Base-by-base conservation (phyloP, 2,329 filamentous ascomycete genomes). In the Amylocarpus encephaloides region DNA sequence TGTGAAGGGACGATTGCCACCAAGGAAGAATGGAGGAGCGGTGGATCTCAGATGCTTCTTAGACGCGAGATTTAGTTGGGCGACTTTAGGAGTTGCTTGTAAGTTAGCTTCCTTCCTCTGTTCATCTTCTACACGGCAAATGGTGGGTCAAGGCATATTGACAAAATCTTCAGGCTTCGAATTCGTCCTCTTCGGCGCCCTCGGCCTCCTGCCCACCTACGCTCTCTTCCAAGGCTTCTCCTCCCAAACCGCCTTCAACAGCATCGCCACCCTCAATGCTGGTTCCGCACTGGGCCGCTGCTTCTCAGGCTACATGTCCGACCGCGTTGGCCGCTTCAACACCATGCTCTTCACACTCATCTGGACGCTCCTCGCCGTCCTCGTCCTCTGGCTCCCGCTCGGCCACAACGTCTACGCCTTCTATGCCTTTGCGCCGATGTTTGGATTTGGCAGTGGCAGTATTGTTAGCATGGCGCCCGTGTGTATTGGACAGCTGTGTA, bases 181-280 rank as follows among this genome's bases (percentile, higher is more conserved):
- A 68, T 86, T 86, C 67, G 84, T 82, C 0, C 75, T 90, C n/a
- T 89, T 89, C 64, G 79, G 94, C 19, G 89, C 90, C 0, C 76
- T 95, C 50, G 84, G 85, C 3, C 94, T 91, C 65, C 80, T 95
- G 40, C 86, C 86, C 6, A 85, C 82, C 1, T 96, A 90, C 65
- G 83, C 85, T 1, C 70, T 89, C 6, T 67, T 71, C 41, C 75
- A 83, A 52, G 85, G 85, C 15, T 82, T 94, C 63, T 73, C 71
- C 42, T 66, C 73, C 3, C 67, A 74, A 1, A 86, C 94, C 59
- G 80, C 85, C 6, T 94, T 88, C 66, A 82, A 91, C 64, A 76
- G 93, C 51, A 72, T 95, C 40, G 86, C 90, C 12, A 83, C 95
- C 58, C 76, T 96, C 64, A 96, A 95, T 65, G 87, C 83, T 10